phyloP scores from a whole-genome alignment of 2,329 filamentous ascomycete genomes.

The Aspergillus fructus region DNA sequence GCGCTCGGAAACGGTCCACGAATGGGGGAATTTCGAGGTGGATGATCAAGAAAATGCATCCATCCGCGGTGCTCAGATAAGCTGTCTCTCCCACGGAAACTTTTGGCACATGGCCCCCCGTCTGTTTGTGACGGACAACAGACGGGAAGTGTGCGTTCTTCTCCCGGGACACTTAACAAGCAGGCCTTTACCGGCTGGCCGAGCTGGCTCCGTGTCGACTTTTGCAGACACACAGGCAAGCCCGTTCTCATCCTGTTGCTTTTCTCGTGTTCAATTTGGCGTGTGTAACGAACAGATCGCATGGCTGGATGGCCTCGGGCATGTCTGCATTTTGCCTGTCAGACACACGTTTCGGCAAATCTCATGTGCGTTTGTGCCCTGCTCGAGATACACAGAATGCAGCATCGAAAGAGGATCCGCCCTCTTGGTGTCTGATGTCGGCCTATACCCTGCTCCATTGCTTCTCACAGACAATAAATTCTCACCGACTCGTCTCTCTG shows the following conservation, averaged over 20 bases:
- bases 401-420: constrained; percentile 2
- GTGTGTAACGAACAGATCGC: constrained; percentile 17
- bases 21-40: constrained; percentile 19
- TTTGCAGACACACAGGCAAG: neutral
- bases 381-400: constrained; percentile 7
- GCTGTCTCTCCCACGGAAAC: neutral
- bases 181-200: neutral
- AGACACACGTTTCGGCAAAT: constrained; percentile 11
- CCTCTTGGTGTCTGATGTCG: neutral
- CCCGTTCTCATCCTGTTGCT: neutral
- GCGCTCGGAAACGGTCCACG: constrained; percentile 18
- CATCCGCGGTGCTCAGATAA: constrained; percentile 1
- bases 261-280: constrained; percentile 1
- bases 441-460: constrained; percentile 1
- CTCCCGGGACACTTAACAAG: neutral
- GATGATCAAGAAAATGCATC: constrained; percentile 8
- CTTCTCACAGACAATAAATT: constrained; percentile 7
- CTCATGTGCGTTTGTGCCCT: constrained; percentile 18
- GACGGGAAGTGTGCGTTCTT: neutral
- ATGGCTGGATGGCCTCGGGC: constrained; percentile 14
- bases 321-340: constrained; percentile 15
- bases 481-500: constrained; percentile 19
- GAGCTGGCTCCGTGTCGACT: neutral
- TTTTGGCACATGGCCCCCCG: neutral
- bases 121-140: constrained; percentile 2